Base-by-base conservation (phyloP, 345 rosid species). In the Mallotus nudiflorus region DNA sequence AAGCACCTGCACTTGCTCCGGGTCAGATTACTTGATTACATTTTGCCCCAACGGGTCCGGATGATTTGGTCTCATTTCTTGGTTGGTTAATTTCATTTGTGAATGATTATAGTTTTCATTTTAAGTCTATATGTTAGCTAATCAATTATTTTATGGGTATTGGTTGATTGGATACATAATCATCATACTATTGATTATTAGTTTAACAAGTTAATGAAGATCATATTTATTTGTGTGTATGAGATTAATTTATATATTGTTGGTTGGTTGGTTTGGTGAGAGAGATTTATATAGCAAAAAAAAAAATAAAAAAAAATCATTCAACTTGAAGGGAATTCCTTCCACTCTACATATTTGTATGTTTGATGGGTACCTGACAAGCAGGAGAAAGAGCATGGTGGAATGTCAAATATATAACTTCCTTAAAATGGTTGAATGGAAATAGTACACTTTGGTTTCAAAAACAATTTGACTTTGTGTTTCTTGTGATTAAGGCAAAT, bases 1-100 rank as follows among this genome's bases (percentile, higher is more conserved):
- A 0, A 94, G 97, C 55, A 94, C 96, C 7, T 75, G 87, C 71
- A 91, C 96, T 55, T 94, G 98, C 24, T 54, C 95, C 11, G 89
- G 96, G 12, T 70, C 97, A 16, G 84, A 85, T 57, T 94, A 91
- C 62, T 25, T 86, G 82, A 94, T 94, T 76, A 89, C 95, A 1
- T 89, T 91, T 75, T 94, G 97, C 48, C 87, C 93, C 14, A 49
- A 1, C 3, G 81, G 77, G 54, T 66, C 71, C 6, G 37, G 29
- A 37, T 70, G 33, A 39, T 27, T 33, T 62, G 1, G 2, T 51
- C 3, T 35, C 1, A 20, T 39, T 49, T 29, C 12, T 20, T 35
- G 51, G 25, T 29, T 51, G 22, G 12, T 20, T 46, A 58, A 31
- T 69, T 54, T 39, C 5, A 27, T 54, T 18, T 29, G 62, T 40